These are phyloP conservation scores for Vaccinium vitisidaea DNA, from an alignment of 148 eudicot genomes.

Conservation along the genomic window DNA sequence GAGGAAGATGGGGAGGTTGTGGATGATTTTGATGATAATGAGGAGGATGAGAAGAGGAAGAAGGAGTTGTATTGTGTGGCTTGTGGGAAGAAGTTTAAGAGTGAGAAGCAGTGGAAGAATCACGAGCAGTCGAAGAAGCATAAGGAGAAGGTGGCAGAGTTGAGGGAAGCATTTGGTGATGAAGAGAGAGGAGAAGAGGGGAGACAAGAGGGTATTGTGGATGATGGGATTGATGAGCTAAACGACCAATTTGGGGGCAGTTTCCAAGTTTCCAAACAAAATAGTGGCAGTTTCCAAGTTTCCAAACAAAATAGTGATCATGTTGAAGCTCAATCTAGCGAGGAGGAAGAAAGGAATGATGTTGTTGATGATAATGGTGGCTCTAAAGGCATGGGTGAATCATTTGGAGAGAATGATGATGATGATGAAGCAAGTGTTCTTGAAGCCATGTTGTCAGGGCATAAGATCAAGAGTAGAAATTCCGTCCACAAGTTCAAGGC, in stretches of 20 bases:
- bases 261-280: slow-evolving; percentile 33
- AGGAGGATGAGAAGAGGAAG: slow-evolving; percentile 46
- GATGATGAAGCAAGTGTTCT: slow-evolving; percentile 61
- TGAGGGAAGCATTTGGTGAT: slow-evolving; percentile 61
- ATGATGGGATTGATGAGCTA: slow-evolving; percentile 41
- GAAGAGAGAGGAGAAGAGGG: slow-evolving; percentile 43
- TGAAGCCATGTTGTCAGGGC: slow-evolving; percentile 69
- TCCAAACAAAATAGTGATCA: slow-evolving; percentile 34
- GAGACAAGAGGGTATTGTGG: slow-evolving; percentile 25
- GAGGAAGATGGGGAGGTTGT: slow-evolving; percentile 55
- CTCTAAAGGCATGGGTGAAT: slow-evolving; percentile 23
- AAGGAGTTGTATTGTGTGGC: slow-evolving; percentile 79
- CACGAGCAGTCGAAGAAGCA: slow-evolving; percentile 97
- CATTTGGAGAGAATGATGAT: slow-evolving; percentile 23
- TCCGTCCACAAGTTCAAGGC: slow-evolving; percentile 21
- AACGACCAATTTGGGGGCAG: slow-evolving; percentile 38
- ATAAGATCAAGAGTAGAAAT: slow-evolving; percentile 36
- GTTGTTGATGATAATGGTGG: slow-evolving; percentile 29
- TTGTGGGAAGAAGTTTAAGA: slow-evolving; percentile 94
- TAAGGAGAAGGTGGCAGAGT: slow-evolving; percentile 85
- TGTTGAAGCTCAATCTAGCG: slow-evolving; percentile 39
- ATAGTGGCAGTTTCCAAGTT: too few species aligned
- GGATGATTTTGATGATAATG: slow-evolving; percentile 32
- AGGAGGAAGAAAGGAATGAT: slow-evolving; percentile 36
- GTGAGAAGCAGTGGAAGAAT: slow-evolving; percentile 96